These are phyloP conservation scores for Teunomyces panamensis DNA, from an alignment of 805 yeast species.

Conservation along the genomic window DNA sequence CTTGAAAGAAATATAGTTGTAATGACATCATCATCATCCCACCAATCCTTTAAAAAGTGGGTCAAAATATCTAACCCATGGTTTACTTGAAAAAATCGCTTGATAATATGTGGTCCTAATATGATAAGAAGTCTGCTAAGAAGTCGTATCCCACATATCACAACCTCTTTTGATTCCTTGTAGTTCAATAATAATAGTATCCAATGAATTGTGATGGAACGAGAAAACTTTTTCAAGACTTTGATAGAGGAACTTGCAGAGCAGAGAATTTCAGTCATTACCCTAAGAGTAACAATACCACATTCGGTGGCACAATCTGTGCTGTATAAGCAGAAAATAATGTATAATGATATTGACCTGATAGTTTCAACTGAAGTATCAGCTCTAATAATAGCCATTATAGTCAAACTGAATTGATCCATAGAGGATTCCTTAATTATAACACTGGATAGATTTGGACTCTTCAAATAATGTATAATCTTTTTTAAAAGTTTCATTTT, in stretches of 20 bases:
- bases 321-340: conserved; percentile 51
- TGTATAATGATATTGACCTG: conserved; percentile 45
- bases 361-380: conserved; percentile 57
- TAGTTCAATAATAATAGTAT: conserved; percentile 49
- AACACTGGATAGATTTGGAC: conserved; percentile 14
- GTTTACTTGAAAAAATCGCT: conserved; percentile 45
- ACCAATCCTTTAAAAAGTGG: conserved; percentile 43
- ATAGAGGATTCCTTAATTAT: conserved; percentile 7
- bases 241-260: conserved; percentile 39
- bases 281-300: conserved; percentile 26
- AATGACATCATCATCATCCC: conserved; percentile 47
- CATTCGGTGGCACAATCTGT: conserved; percentile 34
- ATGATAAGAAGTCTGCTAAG: conserved; percentile 48
- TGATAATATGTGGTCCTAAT: conserved; percentile 45
- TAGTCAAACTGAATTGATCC: conserved; percentile 19
- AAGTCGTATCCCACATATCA: conserved; percentile 40
- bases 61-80: conserved; percentile 52
- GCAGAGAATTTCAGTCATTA: conserved; percentile 38
- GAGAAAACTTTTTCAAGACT: conserved; percentile 42
- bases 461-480: conserved; percentile 48
- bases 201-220: conserved; percentile 66
- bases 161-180: conserved; percentile 33
- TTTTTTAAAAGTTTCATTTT: conserved; percentile 49
- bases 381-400: conserved; percentile 20
- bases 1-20: conserved; percentile 43